These are phyloP conservation scores for Xylaria palmicola DNA, from an alignment of 495 filamentous ascomycete genomes.

Conservation along the genomic window DNA sequence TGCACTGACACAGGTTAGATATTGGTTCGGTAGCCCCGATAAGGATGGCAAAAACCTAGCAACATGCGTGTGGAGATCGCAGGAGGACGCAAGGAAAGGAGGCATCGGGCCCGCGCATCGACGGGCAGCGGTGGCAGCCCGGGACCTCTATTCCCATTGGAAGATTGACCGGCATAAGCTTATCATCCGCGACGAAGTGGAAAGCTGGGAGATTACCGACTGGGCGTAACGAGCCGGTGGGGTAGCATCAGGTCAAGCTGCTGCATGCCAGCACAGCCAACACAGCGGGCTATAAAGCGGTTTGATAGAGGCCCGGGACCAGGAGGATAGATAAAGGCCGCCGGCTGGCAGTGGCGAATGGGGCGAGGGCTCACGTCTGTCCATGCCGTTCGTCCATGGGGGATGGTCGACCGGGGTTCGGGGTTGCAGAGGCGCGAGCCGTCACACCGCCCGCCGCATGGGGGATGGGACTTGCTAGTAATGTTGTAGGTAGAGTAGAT, in stretches of 20 bases:
- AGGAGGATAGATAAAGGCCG: constrained; percentile 23
- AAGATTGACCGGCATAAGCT: constrained; percentile 64
- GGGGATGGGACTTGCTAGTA: background rate
- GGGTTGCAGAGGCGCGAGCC: background rate
- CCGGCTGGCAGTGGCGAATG: constrained; percentile 24
- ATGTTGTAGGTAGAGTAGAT: constrained; percentile 1
- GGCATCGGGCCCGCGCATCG: constrained; percentile 60
- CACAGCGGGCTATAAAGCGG: constrained; percentile 10
- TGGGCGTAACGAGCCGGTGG: constrained; percentile 47
- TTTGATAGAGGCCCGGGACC: constrained; percentile 12
- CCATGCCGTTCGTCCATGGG: background rate
- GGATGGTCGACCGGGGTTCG: background rate
- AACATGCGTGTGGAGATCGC: constrained; percentile 73
- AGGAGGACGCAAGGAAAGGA: constrained; percentile 67
- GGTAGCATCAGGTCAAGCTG: constrained; percentile 21
- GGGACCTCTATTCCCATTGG: constrained; percentile 56
- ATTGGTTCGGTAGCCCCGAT: constrained; percentile 78
- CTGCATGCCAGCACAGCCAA: constrained; percentile 21
- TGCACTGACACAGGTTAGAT: constrained; percentile 44
- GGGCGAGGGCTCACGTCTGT: background rate
- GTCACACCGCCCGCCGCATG: constrained; percentile 2
- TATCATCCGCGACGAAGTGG: constrained; percentile 55
- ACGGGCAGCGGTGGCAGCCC: constrained; percentile 49
- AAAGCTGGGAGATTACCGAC: constrained; percentile 57
- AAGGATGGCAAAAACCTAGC: constrained; percentile 65